These are phyloP conservation scores for Neofusicoccum umdonicola DNA, from an alignment of 2,329 filamentous ascomycete species.

Conservation along the genomic window DNA sequence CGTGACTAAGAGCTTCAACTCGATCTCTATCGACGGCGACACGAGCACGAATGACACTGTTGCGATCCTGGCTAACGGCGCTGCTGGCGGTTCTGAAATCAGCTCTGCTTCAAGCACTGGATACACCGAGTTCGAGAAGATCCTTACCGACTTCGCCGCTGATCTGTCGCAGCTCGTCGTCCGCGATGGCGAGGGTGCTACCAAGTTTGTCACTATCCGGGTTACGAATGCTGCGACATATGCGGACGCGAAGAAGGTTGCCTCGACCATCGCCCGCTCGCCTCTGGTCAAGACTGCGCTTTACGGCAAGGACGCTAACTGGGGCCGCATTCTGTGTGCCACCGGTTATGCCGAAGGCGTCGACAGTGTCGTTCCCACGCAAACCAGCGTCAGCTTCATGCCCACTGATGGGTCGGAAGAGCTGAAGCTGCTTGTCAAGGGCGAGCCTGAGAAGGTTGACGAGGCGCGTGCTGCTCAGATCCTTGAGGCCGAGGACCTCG, in stretches of 20 bases:
- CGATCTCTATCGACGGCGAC: slow-evolving; percentile 94
- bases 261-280: slow-evolving; percentile 83
- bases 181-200: slow-evolving; percentile 93
- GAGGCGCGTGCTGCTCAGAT: slow-evolving; percentile 76
- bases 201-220: slow-evolving; percentile 93
- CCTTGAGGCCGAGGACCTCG: slow-evolving; percentile 70
- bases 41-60: slow-evolving; percentile 97
- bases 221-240: slow-evolving; percentile 72
- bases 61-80: slow-evolving; percentile 91
- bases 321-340: slow-evolving; percentile 94
- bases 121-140: slow-evolving; percentile 66
- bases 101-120: slow-evolving; percentile 48
- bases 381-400: slow-evolving; percentile 75
- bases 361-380: slow-evolving; percentile 63
- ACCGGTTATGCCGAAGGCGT: slow-evolving; percentile 76
- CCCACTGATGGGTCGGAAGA: slow-evolving; percentile 74
- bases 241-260: slow-evolving; percentile 72
- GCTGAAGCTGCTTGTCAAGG: slow-evolving; percentile 72
- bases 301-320: slow-evolving; percentile 97
- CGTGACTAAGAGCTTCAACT: slow-evolving; percentile 86
- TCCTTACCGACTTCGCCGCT: slow-evolving; percentile 74
- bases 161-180: slow-evolving; percentile 91
- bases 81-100: slow-evolving; percentile 71
- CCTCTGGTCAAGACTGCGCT: slow-evolving; percentile 95
- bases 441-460: slow-evolving; percentile 76